Evolutionary conservation across 331 rosid species (phyloP).

Genomic region (Malus hybrid): DNA sequence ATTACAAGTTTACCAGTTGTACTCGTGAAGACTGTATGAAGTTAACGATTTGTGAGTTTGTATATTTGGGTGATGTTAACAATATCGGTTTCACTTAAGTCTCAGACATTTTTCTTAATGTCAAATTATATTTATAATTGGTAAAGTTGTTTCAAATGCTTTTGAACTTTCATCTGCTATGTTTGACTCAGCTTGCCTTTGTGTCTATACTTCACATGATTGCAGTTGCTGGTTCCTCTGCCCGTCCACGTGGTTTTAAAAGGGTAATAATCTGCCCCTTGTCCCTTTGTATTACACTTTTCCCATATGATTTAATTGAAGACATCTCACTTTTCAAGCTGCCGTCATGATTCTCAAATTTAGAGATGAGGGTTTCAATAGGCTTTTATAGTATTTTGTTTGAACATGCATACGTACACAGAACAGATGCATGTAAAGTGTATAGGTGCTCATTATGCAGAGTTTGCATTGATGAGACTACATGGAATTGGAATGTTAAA

Average conservation of each 20-base stretch:
- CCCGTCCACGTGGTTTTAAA: constrained; percentile 48
- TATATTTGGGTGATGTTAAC: neutral
- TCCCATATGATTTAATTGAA: neutral
- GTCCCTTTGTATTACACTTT: neutral
- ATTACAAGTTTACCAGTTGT: neutral
- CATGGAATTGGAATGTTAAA: neutral
- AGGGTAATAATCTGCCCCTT: constrained; percentile 24
- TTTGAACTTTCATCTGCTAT: neutral
- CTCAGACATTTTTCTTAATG: neutral
- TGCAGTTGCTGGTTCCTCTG: constrained; percentile 54
- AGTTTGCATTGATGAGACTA: neutral
- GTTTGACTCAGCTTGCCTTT: neutral
- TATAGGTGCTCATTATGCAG: neutral
- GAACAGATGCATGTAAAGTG: neutral
- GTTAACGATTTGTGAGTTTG: neutral
- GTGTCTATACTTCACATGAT: constrained; percentile 7
- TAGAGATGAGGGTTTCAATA: neutral
- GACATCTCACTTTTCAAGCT: neutral
- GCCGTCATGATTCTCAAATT: neutral
- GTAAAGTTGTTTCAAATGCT: neutral
- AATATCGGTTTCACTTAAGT: neutral
- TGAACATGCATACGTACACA: neutral
- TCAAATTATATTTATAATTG: neutral
- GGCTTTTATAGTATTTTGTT: neutral
- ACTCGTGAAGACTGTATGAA: neutral